phyloP scores from a whole-genome alignment of 257 asterid genomes.

The Solanum ahanhuiri region DNA sequence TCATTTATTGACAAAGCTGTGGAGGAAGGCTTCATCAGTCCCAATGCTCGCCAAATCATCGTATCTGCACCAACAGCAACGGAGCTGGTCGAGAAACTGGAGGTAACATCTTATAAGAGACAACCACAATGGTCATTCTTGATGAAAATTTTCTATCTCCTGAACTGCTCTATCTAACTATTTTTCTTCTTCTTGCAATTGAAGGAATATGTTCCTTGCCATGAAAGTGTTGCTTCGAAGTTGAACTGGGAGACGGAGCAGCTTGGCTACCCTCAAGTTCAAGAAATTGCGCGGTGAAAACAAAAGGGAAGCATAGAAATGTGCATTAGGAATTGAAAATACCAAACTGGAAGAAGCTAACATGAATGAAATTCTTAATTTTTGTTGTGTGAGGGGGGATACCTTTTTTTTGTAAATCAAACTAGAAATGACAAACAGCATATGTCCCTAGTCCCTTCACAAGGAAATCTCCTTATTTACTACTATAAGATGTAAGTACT shows the following conservation, averaged over 20 bases:
- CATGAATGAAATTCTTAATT: constrained; percentile 19
- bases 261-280: constrained; percentile 20
- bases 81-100: constrained; percentile 80
- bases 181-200: neutral
- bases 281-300: constrained; percentile 41
- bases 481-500: constrained; percentile 32
- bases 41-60: constrained; percentile 80
- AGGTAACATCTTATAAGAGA: constrained; percentile 31
- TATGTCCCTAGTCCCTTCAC: neutral
- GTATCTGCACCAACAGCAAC: constrained; percentile 81
- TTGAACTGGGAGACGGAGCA: constrained; percentile 44
- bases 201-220: constrained; percentile 40
- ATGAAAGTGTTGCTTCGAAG: constrained; percentile 29
- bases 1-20: constrained; percentile 89
- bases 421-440: constrained; percentile 10
- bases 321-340: constrained; percentile 10
- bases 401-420: constrained; percentile 40
- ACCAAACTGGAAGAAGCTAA: constrained; percentile 32
- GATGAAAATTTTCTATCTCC: neutral
- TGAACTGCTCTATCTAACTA: neutral
- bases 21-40: constrained; percentile 81
- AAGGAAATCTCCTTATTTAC: neutral
- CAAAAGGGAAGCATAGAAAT: constrained; percentile 10
- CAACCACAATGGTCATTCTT: neutral
- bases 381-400: constrained; percentile 24